These are phyloP conservation scores for Russula virescens DNA, from an alignment of 768 basidiomycete species.

Conservation along the genomic window DNA sequence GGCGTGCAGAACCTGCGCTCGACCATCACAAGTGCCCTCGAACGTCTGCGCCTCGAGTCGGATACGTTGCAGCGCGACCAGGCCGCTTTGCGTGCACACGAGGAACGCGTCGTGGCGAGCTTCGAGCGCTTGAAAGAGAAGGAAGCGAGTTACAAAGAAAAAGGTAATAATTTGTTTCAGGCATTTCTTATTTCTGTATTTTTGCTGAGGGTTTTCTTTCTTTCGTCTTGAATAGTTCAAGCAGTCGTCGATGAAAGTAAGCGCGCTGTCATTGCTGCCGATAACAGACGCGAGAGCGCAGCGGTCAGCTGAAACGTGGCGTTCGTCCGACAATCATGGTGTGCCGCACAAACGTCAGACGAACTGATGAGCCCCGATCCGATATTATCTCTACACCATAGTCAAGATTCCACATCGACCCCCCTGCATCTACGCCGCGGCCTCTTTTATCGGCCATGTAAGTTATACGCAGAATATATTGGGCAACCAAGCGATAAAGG, in stretches of 20 bases:
- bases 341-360: too few species aligned
- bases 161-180: slow-evolving; percentile 29
- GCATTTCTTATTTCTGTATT: background rate
- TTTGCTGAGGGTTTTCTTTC: background rate
- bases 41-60: slow-evolving; percentile 36
- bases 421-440: background rate
- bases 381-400: background rate
- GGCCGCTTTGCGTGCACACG: slow-evolving; percentile 37
- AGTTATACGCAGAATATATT: slow-evolving; percentile 12
- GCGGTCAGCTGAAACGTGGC: slow-evolving; percentile 10
- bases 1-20: slow-evolving; percentile 52
- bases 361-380: background rate
- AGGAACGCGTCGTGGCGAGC: slow-evolving; percentile 35
- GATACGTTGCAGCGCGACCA: slow-evolving; percentile 40
- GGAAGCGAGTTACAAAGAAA: slow-evolving; percentile 39
- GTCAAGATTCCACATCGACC: background rate
- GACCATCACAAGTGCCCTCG: slow-evolving; percentile 42
- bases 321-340: background rate
- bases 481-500: background rate
- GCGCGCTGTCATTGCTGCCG: slow-evolving; percentile 40
- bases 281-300: slow-evolving; percentile 38
- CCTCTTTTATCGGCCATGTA: background rate
- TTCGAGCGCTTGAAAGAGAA: slow-evolving; percentile 39
- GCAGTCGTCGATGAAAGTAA: slow-evolving; percentile 41
- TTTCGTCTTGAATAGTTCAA: slow-evolving; percentile 30